phyloP scores from a whole-genome alignment of 2,329 filamentous ascomycete species.

The Aspergillus ochraceoroseus region DNA sequence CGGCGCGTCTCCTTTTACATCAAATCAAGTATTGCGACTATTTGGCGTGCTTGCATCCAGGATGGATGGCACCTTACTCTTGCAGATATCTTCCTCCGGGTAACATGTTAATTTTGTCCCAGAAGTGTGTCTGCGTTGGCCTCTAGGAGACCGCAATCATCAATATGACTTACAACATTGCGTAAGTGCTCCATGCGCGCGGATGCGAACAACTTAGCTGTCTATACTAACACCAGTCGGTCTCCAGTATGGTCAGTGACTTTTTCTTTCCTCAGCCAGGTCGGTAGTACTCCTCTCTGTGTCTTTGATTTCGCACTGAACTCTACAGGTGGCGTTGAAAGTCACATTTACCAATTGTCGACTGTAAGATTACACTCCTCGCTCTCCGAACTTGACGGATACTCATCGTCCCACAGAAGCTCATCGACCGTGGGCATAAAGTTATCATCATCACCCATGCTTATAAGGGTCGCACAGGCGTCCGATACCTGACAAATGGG shows the following conservation, averaged over 20 bases:
- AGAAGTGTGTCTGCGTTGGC: constrained; percentile 18
- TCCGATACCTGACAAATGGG: constrained; percentile 94
- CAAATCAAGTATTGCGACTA: constrained; percentile 1
- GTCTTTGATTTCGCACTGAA: constrained; percentile 12
- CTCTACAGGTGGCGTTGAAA: constrained; percentile 72
- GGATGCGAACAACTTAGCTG: constrained; percentile 1
- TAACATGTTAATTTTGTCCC: neutral
- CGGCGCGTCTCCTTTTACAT: constrained; percentile 8
- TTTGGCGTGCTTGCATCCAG: constrained; percentile 4
- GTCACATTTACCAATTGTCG: constrained; percentile 96
- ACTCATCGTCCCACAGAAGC: constrained; percentile 54
- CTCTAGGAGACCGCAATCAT: constrained; percentile 14
- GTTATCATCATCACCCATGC: constrained; percentile 97
- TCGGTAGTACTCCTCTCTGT: constrained; percentile 26
- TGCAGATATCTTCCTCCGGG: neutral
- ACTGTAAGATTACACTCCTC: constrained; percentile 47
- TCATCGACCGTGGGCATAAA: constrained; percentile 95
- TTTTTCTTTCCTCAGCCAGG: constrained; percentile 98
- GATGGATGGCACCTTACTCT: constrained; percentile 1
- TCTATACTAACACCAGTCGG: constrained; percentile 25
- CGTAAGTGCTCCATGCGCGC: constrained; percentile 51
- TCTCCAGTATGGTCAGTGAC: constrained; percentile 82
- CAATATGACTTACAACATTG: constrained; percentile 65
- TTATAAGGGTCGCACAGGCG: constrained; percentile 82
- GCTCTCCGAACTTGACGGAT: neutral